These are phyloP conservation scores for Venturia nashicola DNA, from an alignment of 2,329 filamentous ascomycete genomes.

Conservation along the genomic window DNA sequence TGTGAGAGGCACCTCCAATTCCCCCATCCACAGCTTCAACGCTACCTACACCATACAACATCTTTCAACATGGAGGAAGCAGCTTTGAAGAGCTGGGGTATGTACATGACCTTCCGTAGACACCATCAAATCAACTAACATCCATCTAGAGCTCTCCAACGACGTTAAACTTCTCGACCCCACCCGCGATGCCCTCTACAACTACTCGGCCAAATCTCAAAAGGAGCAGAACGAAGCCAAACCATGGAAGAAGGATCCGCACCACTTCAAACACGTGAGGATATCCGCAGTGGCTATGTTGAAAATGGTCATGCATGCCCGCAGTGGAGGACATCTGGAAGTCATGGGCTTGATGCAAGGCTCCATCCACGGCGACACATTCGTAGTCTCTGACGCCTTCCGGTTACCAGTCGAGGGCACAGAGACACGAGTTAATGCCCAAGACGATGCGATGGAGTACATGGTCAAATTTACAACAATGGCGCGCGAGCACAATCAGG, in stretches of 20 bases:
- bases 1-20: not conserved
- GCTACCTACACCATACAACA: not conserved
- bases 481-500: conserved; percentile 61
- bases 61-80: conserved; percentile 33
- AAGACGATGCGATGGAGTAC: conserved; percentile 94
- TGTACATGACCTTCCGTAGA: conserved; percentile 11
- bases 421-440: conserved; percentile 95
- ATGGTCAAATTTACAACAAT: conserved; percentile 74
- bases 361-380: conserved; percentile 72
- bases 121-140: conserved; percentile 2
- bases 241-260: conserved; percentile 67
- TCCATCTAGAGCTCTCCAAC: conserved; percentile 84
- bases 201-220: conserved; percentile 59
- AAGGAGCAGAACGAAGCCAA: conserved; percentile 50
- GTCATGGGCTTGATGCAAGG: conserved; percentile 98
- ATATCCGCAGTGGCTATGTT: conserved; percentile 88
- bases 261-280: conserved; percentile 87
- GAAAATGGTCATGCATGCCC: conserved; percentile 99
- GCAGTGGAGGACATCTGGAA: conserved; percentile 84
- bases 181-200: conserved; percentile 81
- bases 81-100: conserved; percentile 51
- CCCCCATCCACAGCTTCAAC: not conserved
- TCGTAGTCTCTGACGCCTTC: conserved; percentile 91
- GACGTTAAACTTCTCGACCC: conserved; percentile 54
- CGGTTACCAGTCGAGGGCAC: conserved; percentile 91